Base-by-base conservation (phyloP, 2,329 filamentous ascomycete genomes). In the Rhytidhysteron rufulum region DNA sequence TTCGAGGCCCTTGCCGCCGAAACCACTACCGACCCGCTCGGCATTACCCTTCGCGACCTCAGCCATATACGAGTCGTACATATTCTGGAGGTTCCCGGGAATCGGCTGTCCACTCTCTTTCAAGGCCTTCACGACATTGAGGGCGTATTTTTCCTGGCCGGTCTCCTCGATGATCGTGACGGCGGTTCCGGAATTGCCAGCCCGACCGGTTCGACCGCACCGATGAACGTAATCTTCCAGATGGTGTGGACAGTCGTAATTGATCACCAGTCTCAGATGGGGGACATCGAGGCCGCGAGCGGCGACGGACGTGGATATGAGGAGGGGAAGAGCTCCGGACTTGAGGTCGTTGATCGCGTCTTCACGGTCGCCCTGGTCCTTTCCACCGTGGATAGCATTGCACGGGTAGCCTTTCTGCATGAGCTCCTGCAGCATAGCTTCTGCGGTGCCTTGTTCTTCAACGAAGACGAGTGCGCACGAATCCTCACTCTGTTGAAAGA, bases 171-270 rank as follows among this genome's bases (percentile, higher is more conserved):
- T 74, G 59, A 97, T 95, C 0, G 93, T 98, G 37, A 98, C 87
- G 0, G 93, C 93, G 29, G 89, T 95, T 48, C 93, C 93, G 17
- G 82, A 95, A 57, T 96, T 95, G 30, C 93, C 93, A 33, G 93
- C 93, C 60, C 93, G 85, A 9, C 93, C 93, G 6, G 93, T 97
- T 54, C 93, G 87, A 34, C 93, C 93, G 40, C 87, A 88, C 48
- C 93, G 85, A 64, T 96, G 93, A 30, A 97, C 91, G 57, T 97
- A 97, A 60, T 97, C 93, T 67, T 98, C 93, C 46, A 95, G 68
- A 68, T 97, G 90, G 56, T 95, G 95, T 1, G 90, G 91, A 1
- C 85, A 87, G 59, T 96, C 90, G 61, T 88, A 96, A 67, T 97
- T 97, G 68, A 98, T 83, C 7, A 98, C 93, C 22, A 97, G 77